Percentiles rank a stretch among this genome's conserved stretches.
Conservation (phyloP, 2,329 filamentous ascomycete species). For the Fusarium falciforme region DNA sequence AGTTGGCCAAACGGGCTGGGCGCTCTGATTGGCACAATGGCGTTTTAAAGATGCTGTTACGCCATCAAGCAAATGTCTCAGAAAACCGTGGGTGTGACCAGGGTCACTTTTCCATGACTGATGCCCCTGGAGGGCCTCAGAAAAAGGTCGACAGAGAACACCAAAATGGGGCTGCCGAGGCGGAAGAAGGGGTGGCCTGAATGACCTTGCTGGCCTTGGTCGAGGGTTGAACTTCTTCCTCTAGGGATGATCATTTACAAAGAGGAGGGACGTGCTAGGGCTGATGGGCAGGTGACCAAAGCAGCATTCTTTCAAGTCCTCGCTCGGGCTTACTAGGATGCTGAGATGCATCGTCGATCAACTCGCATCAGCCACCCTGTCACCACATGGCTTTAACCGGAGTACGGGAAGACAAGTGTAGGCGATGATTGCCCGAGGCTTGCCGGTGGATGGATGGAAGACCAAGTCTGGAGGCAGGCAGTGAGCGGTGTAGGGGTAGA, state of each 20-base stretch:
- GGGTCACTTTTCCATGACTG: neutral
- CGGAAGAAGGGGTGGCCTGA: neutral
- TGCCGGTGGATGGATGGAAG: neutral
- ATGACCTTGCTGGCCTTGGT: neutral
- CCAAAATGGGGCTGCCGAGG: neutral
- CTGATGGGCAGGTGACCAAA: neutral
- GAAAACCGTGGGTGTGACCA: slow-evolving; percentile 2
- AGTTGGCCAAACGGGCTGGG: neutral
- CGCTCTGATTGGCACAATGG: slow-evolving; percentile 17
- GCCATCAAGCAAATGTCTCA: slow-evolving; percentile 5
- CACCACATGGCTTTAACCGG: neutral
- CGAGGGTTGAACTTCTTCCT: neutral
- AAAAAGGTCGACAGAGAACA: neutral
- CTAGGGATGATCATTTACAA: slow-evolving; percentile 1
- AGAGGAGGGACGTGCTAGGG: neutral
- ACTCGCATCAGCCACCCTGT: slow-evolving; percentile 24
- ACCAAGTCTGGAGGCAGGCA: neutral
- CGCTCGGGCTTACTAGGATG: slow-evolving; percentile 13
- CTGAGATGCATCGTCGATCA: slow-evolving; percentile 8
- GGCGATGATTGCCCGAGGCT: slow-evolving; percentile 13
- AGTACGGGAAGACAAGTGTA: slow-evolving; percentile 7
- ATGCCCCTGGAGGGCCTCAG: neutral
- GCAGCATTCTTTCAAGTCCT: neutral
- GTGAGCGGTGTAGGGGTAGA: slow-evolving; percentile 6
- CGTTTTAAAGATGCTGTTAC: neutral